Evolutionary conservation across 2,329 filamentous ascomycete species (phyloP).

Genomic region (Phoma sp.): DNA sequence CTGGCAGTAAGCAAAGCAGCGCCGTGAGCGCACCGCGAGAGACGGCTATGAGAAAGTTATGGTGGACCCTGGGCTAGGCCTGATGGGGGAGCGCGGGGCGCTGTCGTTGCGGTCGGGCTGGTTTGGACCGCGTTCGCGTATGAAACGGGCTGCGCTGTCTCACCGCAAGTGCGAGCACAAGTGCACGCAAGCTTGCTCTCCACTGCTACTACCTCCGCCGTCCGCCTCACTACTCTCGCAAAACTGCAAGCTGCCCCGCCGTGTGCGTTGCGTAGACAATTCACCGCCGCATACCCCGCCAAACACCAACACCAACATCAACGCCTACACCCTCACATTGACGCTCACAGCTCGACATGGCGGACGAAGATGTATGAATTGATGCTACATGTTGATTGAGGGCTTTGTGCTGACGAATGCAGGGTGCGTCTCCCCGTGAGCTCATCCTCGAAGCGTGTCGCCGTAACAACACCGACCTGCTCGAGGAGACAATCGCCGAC

Average conservation of each 20-base stretch:
- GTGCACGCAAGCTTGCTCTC: neutral
- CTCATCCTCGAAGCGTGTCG: slow-evolving; percentile 91
- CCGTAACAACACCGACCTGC: slow-evolving; percentile 86
- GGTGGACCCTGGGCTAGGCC: slow-evolving; percentile 32
- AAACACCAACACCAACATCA: neutral
- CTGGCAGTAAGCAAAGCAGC: neutral
- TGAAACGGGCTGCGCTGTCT: slow-evolving; percentile 9
- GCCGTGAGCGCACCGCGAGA: neutral
- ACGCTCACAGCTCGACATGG: slow-evolving; percentile 31
- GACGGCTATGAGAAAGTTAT: slow-evolving; percentile 32
- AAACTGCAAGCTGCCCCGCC: no score
- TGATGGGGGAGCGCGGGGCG: slow-evolving; percentile 34
- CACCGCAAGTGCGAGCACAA: slow-evolving; percentile 4
- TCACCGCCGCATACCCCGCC: slow-evolving; percentile 1
- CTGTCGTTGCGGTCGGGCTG: neutral
- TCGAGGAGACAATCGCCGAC: slow-evolving; percentile 71
- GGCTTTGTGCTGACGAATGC: slow-evolving; percentile 20
- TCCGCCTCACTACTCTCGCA: no score
- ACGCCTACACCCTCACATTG: no score
- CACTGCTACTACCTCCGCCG: neutral
- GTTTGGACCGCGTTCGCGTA: neutral
- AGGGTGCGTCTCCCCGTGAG: slow-evolving; percentile 87
- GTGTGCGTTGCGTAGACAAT: neutral
- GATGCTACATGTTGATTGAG: no score
- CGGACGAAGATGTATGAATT: slow-evolving; percentile 41